Conservation (phyloP, 1,284 basidiomycete species). For the Tilletia walkeri region DNA sequence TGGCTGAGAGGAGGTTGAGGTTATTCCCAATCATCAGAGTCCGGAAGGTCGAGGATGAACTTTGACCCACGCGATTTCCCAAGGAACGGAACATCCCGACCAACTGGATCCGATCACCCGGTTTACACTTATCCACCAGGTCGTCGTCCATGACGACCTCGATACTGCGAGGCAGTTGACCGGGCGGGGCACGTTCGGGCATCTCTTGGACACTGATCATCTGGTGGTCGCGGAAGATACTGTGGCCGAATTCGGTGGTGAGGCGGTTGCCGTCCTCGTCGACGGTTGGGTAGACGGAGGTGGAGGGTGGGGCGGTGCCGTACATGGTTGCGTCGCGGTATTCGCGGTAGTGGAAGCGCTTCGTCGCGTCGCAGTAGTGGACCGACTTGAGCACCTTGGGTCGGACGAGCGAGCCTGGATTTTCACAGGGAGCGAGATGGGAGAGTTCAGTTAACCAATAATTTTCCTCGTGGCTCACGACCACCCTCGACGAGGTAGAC, state of each 20-base stretch:
- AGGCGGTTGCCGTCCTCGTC: constrained; percentile 85
- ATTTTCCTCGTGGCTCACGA: constrained; percentile 1
- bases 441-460: no score
- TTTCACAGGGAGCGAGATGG: no score
- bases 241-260: constrained; percentile 88
- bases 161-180: constrained; percentile 90
- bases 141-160: constrained; percentile 97
- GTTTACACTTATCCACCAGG: constrained; percentile 94
- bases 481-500: neutral
- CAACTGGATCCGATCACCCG: constrained; percentile 93
- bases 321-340: constrained; percentile 93
- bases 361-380: constrained; percentile 86
- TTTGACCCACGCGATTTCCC: constrained; percentile 70
- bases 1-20: constrained; percentile 91
- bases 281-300: constrained; percentile 69
- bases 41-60: constrained; percentile 76
- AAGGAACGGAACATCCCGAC: constrained; percentile 93
- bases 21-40: constrained; percentile 94
- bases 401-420: constrained; percentile 84
- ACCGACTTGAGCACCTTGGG: constrained; percentile 97
- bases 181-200: constrained; percentile 96
- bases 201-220: constrained; percentile 98
- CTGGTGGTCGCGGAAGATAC: constrained; percentile 93
- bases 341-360: constrained; percentile 78
- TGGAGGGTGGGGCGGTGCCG: constrained; percentile 62